Percentiles rank a stretch among this genome's conserved stretches.
phyloP scores from a whole-genome alignment of 441 rosid species.

The Arabidopsis hybrid region DNA sequence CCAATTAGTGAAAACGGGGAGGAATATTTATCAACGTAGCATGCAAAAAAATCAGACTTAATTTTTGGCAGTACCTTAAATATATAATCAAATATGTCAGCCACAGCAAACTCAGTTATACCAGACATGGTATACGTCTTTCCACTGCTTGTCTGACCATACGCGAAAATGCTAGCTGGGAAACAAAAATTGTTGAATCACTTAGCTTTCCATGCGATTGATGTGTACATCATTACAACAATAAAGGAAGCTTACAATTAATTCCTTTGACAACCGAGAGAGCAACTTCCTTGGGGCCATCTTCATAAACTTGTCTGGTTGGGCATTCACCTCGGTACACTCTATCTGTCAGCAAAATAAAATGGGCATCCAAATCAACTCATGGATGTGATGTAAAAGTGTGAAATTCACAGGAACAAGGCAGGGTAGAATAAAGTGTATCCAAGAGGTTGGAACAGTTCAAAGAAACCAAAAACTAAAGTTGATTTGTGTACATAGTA shows the following conservation, averaged over 20 bases:
- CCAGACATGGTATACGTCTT: conserved; percentile 93
- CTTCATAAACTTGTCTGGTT: conserved; percentile 82
- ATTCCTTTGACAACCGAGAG: conserved; percentile 92
- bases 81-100: conserved; percentile 81
- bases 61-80: conserved; percentile 56
- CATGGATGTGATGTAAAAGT: conserved; percentile 10
- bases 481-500: conserved; percentile 3
- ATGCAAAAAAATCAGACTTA: conserved; percentile 1
- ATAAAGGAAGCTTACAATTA: conserved; percentile 66
- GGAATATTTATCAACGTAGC: conserved; percentile 31
- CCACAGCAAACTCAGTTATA: conserved; percentile 76
- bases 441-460: neutral
- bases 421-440: neutral
- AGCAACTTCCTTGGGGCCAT: conserved; percentile 85
- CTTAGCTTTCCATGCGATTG: conserved; percentile 23
- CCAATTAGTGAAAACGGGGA: conserved; percentile 29
- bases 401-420: conserved; percentile 17
- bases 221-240: neutral
- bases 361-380: conserved; percentile 29
- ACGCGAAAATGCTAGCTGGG: conserved; percentile 87
- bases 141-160: conserved; percentile 96
- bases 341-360: conserved; percentile 60
- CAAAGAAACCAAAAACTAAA: conserved; percentile 4
- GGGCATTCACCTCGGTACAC: conserved; percentile 81
- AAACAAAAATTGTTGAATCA: conserved; percentile 19